Evolutionary conservation across 1,139 yeast species (phyloP).

Genomic region (Waltiozyma sp.): DNA sequence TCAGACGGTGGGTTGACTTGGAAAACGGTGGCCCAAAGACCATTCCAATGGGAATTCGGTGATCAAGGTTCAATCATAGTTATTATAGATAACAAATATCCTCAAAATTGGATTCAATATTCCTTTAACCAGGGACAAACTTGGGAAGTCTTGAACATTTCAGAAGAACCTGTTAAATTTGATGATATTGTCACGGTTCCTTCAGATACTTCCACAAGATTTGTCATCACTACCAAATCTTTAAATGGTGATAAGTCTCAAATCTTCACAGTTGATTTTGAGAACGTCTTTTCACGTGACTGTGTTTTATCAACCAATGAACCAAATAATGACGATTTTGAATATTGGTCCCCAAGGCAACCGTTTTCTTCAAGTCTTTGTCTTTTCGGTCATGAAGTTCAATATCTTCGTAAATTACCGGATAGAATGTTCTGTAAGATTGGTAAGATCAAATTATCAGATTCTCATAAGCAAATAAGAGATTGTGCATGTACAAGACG

Average conservation of each 20-base stretch:
- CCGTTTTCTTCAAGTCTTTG: conserved; percentile 55
- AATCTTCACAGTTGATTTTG: conserved; percentile 59
- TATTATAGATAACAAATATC: conserved; percentile 45
- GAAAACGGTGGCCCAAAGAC: conserved; percentile 67
- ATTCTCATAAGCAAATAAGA: conserved; percentile 45
- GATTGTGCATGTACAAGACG: conserved; percentile 80
- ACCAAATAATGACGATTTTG: conserved; percentile 61
- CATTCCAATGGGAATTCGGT: conserved; percentile 89
- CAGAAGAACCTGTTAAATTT: conserved; percentile 41
- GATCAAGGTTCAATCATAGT: conserved; percentile 86
- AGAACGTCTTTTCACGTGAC: conserved; percentile 50
- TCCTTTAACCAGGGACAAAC: conserved; percentile 72
- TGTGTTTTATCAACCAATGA: conserved; percentile 57
- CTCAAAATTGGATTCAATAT: conserved; percentile 49
- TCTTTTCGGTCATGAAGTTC: conserved; percentile 80
- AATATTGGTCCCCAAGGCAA: conserved; percentile 70
- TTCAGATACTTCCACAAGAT: conserved; percentile 73
- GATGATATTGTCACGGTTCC: conserved; percentile 85
- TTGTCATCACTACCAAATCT: conserved; percentile 38
- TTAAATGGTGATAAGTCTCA: conserved; percentile 28
- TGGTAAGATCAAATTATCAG: conserved; percentile 58
- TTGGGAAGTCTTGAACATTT: conserved; percentile 61
- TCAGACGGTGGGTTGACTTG: conserved; percentile 86
- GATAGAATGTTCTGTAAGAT: conserved; percentile 62
- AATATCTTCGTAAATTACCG: conserved; percentile 60